Evolutionary conservation across 1,284 basidiomycete genomes (phyloP).

Genomic region (Apiotrichum domesticum): DNA sequence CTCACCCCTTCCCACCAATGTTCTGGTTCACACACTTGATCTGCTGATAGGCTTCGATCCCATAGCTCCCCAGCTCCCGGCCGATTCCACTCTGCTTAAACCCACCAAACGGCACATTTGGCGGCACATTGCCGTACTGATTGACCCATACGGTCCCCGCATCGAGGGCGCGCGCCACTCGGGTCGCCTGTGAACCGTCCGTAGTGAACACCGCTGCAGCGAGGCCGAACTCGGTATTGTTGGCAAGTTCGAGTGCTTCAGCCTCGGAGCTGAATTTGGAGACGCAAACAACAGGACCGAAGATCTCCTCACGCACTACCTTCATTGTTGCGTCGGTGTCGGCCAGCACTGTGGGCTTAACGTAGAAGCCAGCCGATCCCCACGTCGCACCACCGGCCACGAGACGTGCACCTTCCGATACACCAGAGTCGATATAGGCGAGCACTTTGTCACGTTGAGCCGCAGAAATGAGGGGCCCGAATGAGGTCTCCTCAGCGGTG

Average conservation of each 20-base stretch:
- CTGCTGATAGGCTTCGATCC: conserved; percentile 74
- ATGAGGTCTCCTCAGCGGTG: conserved; percentile 64
- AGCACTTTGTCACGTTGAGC: conserved; percentile 82
- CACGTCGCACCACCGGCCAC: conserved; percentile 64
- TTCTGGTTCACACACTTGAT: conserved; percentile 85
- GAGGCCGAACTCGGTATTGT: conserved; percentile 77
- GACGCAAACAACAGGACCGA: conserved; percentile 49
- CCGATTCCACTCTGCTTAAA: conserved; percentile 77
- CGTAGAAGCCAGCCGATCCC: conserved; percentile 41
- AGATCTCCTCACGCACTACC: conserved; percentile 46
- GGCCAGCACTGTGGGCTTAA: conserved; percentile 46
- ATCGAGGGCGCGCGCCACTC: conserved; percentile 71
- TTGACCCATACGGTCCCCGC: conserved; percentile 84
- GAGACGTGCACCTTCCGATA: conserved; percentile 74
- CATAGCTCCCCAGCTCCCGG: conserved; percentile 82
- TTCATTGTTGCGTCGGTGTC: conserved; percentile 35
- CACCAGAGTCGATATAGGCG: conserved; percentile 80
- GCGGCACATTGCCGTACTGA: conserved; percentile 71
- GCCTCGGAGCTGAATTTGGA: conserved; percentile 46
- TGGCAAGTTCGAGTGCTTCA: conserved; percentile 62
- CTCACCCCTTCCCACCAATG: conserved; percentile 11
- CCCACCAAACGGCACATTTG: conserved; percentile 87
- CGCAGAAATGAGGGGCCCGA: conserved; percentile 78
- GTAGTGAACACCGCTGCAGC: conserved; percentile 83
- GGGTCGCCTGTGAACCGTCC: conserved; percentile 79